These are phyloP conservation scores for Paulownia fortunei DNA, from an alignment of 257 asterid species.

Conservation along the genomic window DNA sequence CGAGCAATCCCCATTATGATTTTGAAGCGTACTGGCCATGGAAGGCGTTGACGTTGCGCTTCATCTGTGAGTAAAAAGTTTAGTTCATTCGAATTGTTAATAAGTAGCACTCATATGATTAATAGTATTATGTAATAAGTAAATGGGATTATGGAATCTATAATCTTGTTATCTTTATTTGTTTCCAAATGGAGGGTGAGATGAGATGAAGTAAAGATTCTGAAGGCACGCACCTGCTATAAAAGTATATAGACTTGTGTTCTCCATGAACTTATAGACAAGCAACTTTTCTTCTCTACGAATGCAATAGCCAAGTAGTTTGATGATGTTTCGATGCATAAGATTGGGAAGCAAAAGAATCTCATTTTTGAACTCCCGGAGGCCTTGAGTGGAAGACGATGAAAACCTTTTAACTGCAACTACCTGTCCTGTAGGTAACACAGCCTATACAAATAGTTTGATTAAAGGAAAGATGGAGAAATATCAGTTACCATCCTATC, in stretches of 20 bases:
- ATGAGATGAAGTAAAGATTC: neutral
- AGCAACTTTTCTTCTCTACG: conserved; percentile 19
- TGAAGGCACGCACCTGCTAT: neutral
- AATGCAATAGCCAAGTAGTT: conserved; percentile 39
- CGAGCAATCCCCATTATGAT: conserved; percentile 32
- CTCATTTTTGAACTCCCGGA: conserved; percentile 12
- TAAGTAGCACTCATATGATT: neutral
- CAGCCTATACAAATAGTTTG: conserved; percentile 24
- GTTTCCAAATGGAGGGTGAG: neutral
- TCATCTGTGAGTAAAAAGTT: conserved; percentile 13
- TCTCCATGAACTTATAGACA: conserved; percentile 33
- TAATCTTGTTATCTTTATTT: neutral
- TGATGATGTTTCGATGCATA: conserved; percentile 31
- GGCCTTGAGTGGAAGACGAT: neutral
- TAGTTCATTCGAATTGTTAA: neutral
- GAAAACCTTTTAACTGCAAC: conserved; percentile 30
- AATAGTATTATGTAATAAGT: neutral
- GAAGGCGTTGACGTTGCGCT: neutral
- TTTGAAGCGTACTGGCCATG: conserved; percentile 35
- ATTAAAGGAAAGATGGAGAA: neutral
- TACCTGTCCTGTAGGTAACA: conserved; percentile 29
- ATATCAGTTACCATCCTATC: neutral
- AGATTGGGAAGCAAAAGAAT: conserved; percentile 23
- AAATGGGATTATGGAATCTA: neutral
- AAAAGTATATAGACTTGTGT: neutral